Evolutionary conservation across 768 basidiomycete species (phyloP).

Genomic region (Stropharia rugosoannulata): DNA sequence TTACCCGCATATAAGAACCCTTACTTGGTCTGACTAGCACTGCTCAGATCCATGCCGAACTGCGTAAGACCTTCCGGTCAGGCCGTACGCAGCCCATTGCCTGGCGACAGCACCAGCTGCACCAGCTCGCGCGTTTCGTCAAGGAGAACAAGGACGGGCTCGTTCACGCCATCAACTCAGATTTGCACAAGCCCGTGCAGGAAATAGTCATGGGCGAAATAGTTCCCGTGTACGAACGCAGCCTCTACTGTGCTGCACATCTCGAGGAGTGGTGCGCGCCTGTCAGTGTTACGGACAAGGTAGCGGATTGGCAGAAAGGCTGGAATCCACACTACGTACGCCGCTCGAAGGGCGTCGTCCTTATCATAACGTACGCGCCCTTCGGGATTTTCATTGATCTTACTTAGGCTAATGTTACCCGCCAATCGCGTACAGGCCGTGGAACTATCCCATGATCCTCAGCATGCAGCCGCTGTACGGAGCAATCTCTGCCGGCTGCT

Average conservation of each 20-base stretch:
- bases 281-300: constrained; percentile 32
- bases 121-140: constrained; percentile 57
- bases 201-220: constrained; percentile 47
- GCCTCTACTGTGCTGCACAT: constrained; percentile 41
- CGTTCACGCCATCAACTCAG: constrained; percentile 43
- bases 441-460: constrained; percentile 66
- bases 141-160: constrained; percentile 62
- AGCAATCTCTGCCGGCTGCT: constrained; percentile 74
- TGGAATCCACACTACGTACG: constrained; percentile 57
- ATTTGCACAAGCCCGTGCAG: constrained; percentile 48
- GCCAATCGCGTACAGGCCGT: constrained; percentile 42
- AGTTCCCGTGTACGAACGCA: constrained; percentile 37
- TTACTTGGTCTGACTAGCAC: neutral
- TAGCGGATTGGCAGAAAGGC: constrained; percentile 41
- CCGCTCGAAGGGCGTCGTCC: constrained; percentile 58
- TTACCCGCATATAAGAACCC: too few relatives aligned
- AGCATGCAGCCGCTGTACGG: constrained; percentile 60
- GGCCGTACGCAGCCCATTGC: constrained; percentile 49
- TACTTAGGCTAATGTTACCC: neutral
- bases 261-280: constrained; percentile 61
- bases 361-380: constrained; percentile 47
- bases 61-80: constrained; percentile 48
- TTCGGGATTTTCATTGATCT: neutral
- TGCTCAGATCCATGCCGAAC: constrained; percentile 28
- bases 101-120: constrained; percentile 66